A percentile compares a stretch with the other conserved stretches of the same genome.
Evolutionary conservation across 2,329 filamentous ascomycete genomes (phyloP).

Genomic region (Teratosphaeria epicoccoides): DNA sequence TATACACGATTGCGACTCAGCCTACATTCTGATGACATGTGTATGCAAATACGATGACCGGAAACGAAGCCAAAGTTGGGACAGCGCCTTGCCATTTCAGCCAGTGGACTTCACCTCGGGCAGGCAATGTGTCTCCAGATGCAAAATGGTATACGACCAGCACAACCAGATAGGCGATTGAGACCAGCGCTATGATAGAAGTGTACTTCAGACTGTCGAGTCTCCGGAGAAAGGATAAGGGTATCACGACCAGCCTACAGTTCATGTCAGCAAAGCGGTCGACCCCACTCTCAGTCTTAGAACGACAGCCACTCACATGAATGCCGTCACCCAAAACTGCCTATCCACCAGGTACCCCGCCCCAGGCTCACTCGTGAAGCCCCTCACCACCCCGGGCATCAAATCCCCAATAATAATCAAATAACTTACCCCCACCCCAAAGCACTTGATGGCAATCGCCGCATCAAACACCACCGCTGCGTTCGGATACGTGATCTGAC

Average conservation of each 20-base stretch:
- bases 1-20: constrained; percentile 1
- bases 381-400: constrained; percentile 86
- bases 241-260: constrained; percentile 74
- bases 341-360: constrained; percentile 72
- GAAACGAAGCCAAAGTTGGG: constrained; percentile 71
- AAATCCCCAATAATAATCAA: constrained; percentile 97
- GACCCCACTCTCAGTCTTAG: not conserved
- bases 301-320: constrained; percentile 54
- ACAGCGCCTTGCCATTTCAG: constrained; percentile 71
- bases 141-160: constrained; percentile 88
- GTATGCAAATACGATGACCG: constrained; percentile 97
- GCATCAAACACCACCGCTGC: constrained; percentile 90
- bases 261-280: not conserved
- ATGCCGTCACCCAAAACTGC: constrained; percentile 95
- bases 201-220: constrained; percentile 97
- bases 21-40: constrained; percentile 94
- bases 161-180: constrained; percentile 88
- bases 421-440: constrained; percentile 93
- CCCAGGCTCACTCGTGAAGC: constrained; percentile 54
- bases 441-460: constrained; percentile 95
- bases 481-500: constrained; percentile 93
- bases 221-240: constrained; percentile 79
- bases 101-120: constrained; percentile 63
- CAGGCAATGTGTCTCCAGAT: constrained; percentile 61
- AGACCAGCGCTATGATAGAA: constrained; percentile 78